Evolutionary conservation across 176 grass and related monocot genomes (phyloP).

Genomic region (Musa itinerans): DNA sequence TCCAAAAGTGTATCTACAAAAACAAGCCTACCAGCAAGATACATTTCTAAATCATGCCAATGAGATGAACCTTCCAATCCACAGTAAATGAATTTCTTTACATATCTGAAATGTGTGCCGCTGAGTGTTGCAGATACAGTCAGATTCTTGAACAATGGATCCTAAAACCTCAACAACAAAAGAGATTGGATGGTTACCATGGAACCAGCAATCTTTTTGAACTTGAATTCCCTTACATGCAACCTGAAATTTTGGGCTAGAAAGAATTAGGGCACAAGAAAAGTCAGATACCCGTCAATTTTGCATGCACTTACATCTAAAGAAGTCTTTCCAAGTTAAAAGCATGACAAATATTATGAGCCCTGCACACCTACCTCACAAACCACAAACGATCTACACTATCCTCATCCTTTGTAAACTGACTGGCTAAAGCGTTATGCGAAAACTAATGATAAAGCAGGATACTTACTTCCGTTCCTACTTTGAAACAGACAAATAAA

Average conservation of each 20-base stretch:
- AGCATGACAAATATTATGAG: background rate
- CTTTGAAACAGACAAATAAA: background rate
- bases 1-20: background rate
- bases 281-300: background rate
- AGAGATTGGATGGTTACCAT: background rate
- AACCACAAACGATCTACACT: background rate
- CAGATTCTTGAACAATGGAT: background rate
- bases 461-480: background rate
- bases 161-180: background rate
- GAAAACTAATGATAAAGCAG: background rate
- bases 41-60: background rate
- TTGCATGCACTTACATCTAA: background rate
- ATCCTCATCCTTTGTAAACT: background rate
- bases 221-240: background rate
- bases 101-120: background rate
- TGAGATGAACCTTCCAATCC: background rate
- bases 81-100: background rate
- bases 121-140: background rate
- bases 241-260: conserved; percentile 2
- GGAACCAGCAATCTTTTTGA: background rate
- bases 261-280: background rate
- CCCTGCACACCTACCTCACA: conserved; percentile 1
- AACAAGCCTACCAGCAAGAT: background rate
- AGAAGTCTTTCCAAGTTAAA: background rate
- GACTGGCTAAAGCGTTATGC: background rate